phyloP scores from a whole-genome alignment of 2,329 filamentous ascomycete genomes.

The Chlorencoelia australis region DNA sequence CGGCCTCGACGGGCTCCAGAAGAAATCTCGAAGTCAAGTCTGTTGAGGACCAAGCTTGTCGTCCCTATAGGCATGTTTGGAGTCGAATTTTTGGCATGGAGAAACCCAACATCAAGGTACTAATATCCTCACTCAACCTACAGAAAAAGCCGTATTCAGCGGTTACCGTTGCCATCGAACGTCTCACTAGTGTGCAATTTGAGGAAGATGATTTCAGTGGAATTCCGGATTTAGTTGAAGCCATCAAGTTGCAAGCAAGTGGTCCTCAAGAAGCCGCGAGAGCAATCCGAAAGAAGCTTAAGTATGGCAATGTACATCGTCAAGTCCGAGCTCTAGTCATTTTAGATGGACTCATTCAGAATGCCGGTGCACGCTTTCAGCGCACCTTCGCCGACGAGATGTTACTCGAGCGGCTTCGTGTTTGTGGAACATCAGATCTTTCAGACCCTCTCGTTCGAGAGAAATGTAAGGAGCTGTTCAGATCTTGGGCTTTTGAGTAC shows the following conservation, averaged over 20 bases:
- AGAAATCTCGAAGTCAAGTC: no score
- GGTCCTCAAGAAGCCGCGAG: conserved; percentile 84
- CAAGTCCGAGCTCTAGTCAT: conserved; percentile 83
- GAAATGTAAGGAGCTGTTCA: conserved; percentile 80
- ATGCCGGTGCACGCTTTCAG: conserved; percentile 81
- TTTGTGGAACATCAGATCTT: conserved; percentile 75
- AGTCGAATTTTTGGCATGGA: conserved; percentile 1
- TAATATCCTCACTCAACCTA: conserved; percentile 3
- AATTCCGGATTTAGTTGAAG: conserved; percentile 88
- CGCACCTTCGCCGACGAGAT: conserved; percentile 83
- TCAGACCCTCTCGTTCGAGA: conserved; percentile 78
- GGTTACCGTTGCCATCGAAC: conserved; percentile 85
- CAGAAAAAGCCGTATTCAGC: conserved; percentile 86
- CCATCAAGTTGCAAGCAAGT: conserved; percentile 77
- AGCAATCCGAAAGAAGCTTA: conserved; percentile 94
- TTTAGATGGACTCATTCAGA: conserved; percentile 88
- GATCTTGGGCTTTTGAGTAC: conserved; percentile 77
- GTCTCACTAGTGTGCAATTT: conserved; percentile 78
- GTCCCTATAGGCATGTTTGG: conserved; percentile 6
- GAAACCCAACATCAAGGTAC: conserved; percentile 4
- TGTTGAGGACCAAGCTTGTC: no score
- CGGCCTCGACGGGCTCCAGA: no score
- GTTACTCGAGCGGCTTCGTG: conserved; percentile 78
- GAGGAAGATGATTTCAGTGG: conserved; percentile 87
- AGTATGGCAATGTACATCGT: conserved; percentile 90